Base-by-base conservation (phyloP, 176 grass and related monocot genomes). In the Paspalum notatum region DNA sequence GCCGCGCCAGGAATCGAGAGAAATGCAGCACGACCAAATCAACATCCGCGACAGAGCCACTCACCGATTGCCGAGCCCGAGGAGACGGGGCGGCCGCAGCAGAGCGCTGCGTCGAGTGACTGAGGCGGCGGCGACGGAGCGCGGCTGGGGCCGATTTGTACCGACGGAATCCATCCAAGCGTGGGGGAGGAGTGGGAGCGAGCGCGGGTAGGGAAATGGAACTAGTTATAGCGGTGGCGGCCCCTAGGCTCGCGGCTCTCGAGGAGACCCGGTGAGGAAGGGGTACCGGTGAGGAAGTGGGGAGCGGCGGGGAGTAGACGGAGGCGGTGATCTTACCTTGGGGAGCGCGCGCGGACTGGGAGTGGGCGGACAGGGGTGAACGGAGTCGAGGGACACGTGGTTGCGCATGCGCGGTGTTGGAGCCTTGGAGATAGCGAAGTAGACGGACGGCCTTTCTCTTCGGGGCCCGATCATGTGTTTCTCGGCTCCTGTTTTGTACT, bases 241-340 rank as follows among this genome's bases (percentile, higher is more conserved):
- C 48, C 39, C 61, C 11, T 39, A 55, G 4, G 59, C 72, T 74
- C 75, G 10, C 81, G 53, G 61, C 81, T 24, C 52, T 84, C 38
- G 74, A 78, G 24, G 71, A 55, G 71, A 75, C 7, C n/a, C 37
- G 80, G 71, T 16, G 62, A 17, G 21, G 16, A 32, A 47, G 22
- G n/a, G n/a, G n/a, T n/a, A n/a, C n/a, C 37, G 80, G 71, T 16
- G 62, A 17, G 21, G 16, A 32, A 47, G 22, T 56, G 68, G 24
- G 37, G 58, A 43, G 48, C 32, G 75, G 27, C 48, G 49, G 56
- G 24, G 72, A 53, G 48, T 65, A 82, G 73, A 20, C 59, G 9
- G 80, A 77, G 64, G 45, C 53, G 87, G 81, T 85, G 87, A 89
- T 89, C 83, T 82, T 32, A 24, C 87, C 83, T 89, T 22, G 83